These are phyloP conservation scores for Cercophora scortea DNA, from an alignment of 495 filamentous ascomycete genomes.

Conservation along the genomic window DNA sequence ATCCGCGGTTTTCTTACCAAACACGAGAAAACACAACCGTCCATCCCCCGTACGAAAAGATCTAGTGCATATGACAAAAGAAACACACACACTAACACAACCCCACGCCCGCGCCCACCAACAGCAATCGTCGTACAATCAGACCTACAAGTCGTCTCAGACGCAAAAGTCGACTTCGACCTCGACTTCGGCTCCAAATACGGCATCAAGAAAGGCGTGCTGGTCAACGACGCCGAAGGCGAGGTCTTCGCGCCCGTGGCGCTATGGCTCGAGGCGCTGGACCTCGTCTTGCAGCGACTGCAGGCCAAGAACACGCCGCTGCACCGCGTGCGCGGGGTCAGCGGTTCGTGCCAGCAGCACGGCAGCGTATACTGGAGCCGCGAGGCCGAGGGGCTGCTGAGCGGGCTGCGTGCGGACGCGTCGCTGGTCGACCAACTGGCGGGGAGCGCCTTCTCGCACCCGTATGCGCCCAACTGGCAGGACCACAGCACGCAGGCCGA, in stretches of 20 bases:
- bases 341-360: constrained; percentile 92
- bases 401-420: constrained; percentile 49
- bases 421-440: constrained; percentile 60
- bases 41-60: no score
- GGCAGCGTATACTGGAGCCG: constrained; percentile 86
- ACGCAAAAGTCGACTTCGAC: constrained; percentile 71
- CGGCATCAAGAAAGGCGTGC: constrained; percentile 79
- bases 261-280: constrained; percentile 89
- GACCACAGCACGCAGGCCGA: constrained; percentile 88
- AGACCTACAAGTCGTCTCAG: constrained; percentile 63
- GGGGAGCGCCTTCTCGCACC: constrained; percentile 66
- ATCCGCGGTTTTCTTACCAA: not conserved
- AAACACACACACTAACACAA: not conserved
- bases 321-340: constrained; percentile 67
- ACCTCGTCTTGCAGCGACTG: constrained; percentile 70
- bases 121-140: constrained; percentile 72
- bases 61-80: no score
- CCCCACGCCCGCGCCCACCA: no score
- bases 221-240: constrained; percentile 67
- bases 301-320: constrained; percentile 71
- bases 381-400: constrained; percentile 60
- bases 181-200: constrained; percentile 68
- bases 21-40: not conserved
- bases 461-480: constrained; percentile 94
- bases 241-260: constrained; percentile 90